These are phyloP conservation scores for Dactylellina parvicollis DNA, from an alignment of 2,329 filamentous ascomycete genomes.

Conservation along the genomic window DNA sequence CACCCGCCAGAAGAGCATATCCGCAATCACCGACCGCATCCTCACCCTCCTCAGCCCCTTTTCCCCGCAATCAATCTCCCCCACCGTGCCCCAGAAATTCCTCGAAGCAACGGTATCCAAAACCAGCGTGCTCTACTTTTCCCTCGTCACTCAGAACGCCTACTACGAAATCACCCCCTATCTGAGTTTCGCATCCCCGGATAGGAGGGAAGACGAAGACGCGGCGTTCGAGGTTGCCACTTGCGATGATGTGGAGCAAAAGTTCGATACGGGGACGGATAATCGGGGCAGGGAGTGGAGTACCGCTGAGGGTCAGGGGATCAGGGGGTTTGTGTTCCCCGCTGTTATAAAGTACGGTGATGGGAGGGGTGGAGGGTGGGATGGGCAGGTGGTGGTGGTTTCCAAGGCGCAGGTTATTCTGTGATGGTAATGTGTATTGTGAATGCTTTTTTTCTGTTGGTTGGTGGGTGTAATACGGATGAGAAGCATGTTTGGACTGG, in stretches of 20 bases:
- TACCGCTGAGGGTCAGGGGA: constrained; percentile 16
- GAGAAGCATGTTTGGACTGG: too few species aligned
- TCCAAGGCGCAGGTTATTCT: constrained; percentile 35
- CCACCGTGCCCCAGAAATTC: neutral
- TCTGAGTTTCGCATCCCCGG: neutral
- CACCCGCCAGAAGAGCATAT: neutral
- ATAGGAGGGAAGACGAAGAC: neutral
- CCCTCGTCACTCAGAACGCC: constrained; percentile 29
- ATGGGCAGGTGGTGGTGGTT: constrained; percentile 14
- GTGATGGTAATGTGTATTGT: neutral
- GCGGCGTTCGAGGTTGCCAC: constrained; percentile 25
- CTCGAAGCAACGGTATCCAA: constrained; percentile 8
- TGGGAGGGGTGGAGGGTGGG: constrained; percentile 38
- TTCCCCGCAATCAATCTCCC: neutral
- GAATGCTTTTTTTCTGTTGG: neutral
- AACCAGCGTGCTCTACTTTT: constrained; percentile 17
- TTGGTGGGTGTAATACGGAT: too few species aligned
- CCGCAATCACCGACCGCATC: constrained; percentile 2
- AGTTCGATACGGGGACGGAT: constrained; percentile 26
- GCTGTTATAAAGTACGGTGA: constrained; percentile 42
- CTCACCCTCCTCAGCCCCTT: neutral
- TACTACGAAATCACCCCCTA: constrained; percentile 27
- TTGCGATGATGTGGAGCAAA: constrained; percentile 40
- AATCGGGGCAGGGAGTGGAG: constrained; percentile 28
- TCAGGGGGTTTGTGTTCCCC: constrained; percentile 35